Percentiles rank a stretch among this genome's conserved stretches.
These are phyloP conservation scores for Leccinum proliferum DNA, from an alignment of 1,284 basidiomycete species.

Conservation along the genomic window DNA sequence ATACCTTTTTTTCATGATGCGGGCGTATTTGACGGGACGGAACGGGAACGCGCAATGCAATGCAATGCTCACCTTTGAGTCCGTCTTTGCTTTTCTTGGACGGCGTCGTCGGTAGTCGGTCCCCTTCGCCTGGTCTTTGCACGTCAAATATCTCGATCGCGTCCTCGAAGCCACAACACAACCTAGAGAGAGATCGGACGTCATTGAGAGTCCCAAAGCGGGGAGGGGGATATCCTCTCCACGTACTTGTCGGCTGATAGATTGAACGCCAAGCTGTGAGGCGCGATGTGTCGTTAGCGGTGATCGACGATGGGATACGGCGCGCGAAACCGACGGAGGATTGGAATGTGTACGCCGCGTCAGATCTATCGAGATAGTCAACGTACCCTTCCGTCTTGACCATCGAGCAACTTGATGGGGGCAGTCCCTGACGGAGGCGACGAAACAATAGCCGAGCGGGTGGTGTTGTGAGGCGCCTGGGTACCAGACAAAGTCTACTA, in stretches of 20 bases:
- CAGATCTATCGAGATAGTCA: not conserved
- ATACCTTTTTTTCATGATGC: conserved; percentile 52
- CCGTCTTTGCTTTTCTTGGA: conserved; percentile 79
- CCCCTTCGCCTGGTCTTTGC: conserved; percentile 64
- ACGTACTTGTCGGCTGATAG: conserved; percentile 58
- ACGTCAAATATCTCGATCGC: conserved; percentile 89
- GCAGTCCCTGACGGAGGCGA: conserved; percentile 73
- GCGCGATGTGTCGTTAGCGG: conserved; percentile 80
- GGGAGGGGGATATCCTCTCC: not conserved
- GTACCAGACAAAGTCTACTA: conserved; percentile 79
- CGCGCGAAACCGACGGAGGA: conserved; percentile 42
- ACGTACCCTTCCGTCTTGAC: conserved; percentile 66
- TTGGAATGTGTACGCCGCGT: not conserved
- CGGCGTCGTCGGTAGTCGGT: conserved; percentile 68
- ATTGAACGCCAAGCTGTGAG: conserved; percentile 80
- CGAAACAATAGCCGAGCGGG: conserved; percentile 72
- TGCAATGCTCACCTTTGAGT: conserved; percentile 59
- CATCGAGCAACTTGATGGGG: conserved; percentile 80
- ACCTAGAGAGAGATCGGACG: conserved; percentile 35
- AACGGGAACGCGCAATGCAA: not conserved
- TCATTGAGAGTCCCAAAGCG: not conserved
- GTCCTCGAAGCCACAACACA: conserved; percentile 88
- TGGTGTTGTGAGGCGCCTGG: conserved; percentile 58
- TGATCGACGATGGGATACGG: conserved; percentile 91
- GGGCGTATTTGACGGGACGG: not conserved